Evolutionary conservation across 306 rosid species (phyloP).

Genomic region (Cicer arietinum): DNA sequence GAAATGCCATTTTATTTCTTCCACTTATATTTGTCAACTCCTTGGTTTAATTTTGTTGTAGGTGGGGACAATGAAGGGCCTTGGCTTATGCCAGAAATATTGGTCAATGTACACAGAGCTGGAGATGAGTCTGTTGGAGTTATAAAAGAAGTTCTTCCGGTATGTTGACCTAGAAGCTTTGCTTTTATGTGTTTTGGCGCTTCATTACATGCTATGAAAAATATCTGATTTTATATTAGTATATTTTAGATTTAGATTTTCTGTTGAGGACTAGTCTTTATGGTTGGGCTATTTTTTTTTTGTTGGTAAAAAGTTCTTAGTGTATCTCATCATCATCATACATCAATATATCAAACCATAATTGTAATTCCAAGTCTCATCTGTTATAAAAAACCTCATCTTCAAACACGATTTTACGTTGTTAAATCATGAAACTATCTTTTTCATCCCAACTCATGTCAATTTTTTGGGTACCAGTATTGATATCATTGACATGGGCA

Average conservation of each 20-base stretch:
- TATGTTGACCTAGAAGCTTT: conserved; percentile 48
- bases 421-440: conserved; percentile 4
- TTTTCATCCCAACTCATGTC: neutral
- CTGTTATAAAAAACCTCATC: neutral
- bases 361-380: conserved; percentile 1
- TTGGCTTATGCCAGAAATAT: conserved; percentile 82
- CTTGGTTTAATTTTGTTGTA: conserved; percentile 49
- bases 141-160: conserved; percentile 88
- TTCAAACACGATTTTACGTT: neutral
- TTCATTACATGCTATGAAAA: conserved; percentile 3
- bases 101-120: conserved; percentile 80
- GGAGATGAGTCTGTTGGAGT: conserved; percentile 83
- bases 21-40: conserved; percentile 1
- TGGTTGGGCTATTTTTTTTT: no score
- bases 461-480: neutral
- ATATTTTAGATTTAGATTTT: neutral
- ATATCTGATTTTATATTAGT: neutral
- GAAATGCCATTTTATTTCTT: neutral
- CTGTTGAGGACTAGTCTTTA: neutral
- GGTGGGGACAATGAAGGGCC: conserved; percentile 95
- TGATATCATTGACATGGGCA: neutral
- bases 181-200: conserved; percentile 5
- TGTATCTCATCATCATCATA: neutral
- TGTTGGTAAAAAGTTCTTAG: no score
- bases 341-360: neutral